Conservation (phyloP, 352 stramenopile species). For the Hyaloperonospora arabidopsidis region DNA sequence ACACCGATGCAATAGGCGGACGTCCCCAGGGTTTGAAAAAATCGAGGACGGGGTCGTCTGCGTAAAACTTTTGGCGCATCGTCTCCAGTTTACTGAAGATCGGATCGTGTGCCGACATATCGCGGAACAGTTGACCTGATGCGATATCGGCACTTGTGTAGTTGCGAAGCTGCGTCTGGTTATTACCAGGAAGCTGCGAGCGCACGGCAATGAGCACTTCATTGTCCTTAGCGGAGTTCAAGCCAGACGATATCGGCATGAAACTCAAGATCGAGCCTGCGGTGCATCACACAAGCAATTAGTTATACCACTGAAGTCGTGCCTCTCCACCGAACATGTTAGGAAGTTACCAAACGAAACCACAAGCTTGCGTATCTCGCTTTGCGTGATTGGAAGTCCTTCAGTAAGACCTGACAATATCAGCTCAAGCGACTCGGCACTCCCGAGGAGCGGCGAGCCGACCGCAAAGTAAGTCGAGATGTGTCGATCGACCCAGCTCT, state of each 20-base stretch:
- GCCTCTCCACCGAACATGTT: neutral
- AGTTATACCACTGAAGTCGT: neutral
- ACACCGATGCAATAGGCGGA: conserved; percentile 65
- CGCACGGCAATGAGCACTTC: conserved; percentile 50
- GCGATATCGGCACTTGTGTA: conserved; percentile 67
- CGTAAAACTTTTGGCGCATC: conserved; percentile 57
- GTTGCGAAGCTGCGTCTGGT: conserved; percentile 27
- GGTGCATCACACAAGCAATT: neutral
- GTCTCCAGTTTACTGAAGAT: conserved; percentile 56
- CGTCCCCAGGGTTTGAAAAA: conserved; percentile 51
- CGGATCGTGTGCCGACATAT: conserved; percentile 55
- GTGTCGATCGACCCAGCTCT: conserved; percentile 67
- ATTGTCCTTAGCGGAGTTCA: conserved; percentile 41
- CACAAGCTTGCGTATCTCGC: conserved; percentile 61
- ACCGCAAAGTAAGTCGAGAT: conserved; percentile 75
- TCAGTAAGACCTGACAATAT: conserved; percentile 56
- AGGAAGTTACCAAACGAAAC: conserved; percentile 48
- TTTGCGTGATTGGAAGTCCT: conserved; percentile 55
- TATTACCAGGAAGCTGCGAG: conserved; percentile 24
- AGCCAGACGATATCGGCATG: conserved; percentile 50
- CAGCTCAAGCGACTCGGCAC: conserved; percentile 59
- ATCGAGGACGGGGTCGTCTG: conserved; percentile 56
- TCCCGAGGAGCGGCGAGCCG: conserved; percentile 60
- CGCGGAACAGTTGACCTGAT: conserved; percentile 57
- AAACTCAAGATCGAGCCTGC: conserved; percentile 66